Base-by-base conservation (phyloP, 176 grass and related monocot species). In the Hordeum vulgare region DNA sequence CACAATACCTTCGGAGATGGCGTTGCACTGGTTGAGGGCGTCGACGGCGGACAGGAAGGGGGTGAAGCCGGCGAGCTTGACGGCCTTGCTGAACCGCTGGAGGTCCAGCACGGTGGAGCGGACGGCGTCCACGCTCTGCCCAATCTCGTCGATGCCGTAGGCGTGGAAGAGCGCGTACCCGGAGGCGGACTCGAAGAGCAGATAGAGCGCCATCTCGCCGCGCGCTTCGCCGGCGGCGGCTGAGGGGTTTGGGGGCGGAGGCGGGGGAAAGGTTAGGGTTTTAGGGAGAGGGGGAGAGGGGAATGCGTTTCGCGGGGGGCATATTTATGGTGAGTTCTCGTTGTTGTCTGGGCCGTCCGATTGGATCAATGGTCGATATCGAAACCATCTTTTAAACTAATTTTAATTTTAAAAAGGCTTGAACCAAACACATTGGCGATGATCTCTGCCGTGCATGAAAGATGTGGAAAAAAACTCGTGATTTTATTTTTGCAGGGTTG, bases 11-110 rank as follows among this genome's bases (percentile, higher is more conserved):
- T 97, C 91, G 39, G 91, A 91, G 51, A 97, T 59, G 28, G 94
- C 85, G 79, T 88, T 91, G 27, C 81, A 85, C 76, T 97, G 94
- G 65, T 88, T 88, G 74, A 93, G 84, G n/a, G 94, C 94, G n/a
- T 94, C 91, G 13, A 84, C 6, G 28, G 94, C 87, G 37, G 94
- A 90, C 14, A 84, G 84, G 89, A 82, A 97, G 33, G 94, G 91
- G 34, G 63, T 63, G 94, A 97, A 97, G 18, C 70, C 89, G 18
- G 61, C 65, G 81, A 94, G 87, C 82, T 90, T 97, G 75, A 91
- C 89, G 76, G 88, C 89, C 91, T 88, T 93, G 35, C 91, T 87
- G 36, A 97, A 91, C 20, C 94, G 94, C 29, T 81, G 83, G 26
- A 91, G 84, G 66, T 97, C 86, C 35, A 85, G 53, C 36, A 91